Percentiles rank a stretch among this genome's conserved stretches.
These are phyloP conservation scores for Diaporthe sp. DNA, from an alignment of 2,329 filamentous ascomycete genomes.

Conservation along the genomic window DNA sequence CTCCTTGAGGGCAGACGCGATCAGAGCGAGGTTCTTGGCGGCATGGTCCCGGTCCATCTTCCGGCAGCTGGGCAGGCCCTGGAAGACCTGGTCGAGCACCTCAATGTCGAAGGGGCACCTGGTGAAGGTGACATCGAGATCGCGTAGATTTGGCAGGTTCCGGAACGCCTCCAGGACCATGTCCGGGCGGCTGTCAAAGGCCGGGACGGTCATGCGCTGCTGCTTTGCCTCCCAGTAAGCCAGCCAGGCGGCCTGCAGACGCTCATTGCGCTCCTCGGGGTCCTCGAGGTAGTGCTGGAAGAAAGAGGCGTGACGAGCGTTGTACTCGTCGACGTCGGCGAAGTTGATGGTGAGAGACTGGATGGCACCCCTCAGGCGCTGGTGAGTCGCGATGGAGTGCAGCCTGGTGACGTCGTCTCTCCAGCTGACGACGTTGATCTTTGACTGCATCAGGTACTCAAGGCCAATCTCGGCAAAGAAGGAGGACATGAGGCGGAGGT, in stretches of 20 bases:
- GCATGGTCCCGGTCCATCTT: constrained; percentile 51
- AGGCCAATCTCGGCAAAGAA: constrained; percentile 54
- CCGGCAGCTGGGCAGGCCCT: constrained; percentile 48
- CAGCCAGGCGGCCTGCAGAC: constrained; percentile 49
- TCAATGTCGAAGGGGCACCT: constrained; percentile 52
- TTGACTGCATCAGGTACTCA: constrained; percentile 52
- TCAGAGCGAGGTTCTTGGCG: constrained; percentile 51
- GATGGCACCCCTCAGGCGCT: constrained; percentile 54
- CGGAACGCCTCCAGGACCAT: constrained; percentile 52
- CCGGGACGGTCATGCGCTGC: constrained; percentile 45
- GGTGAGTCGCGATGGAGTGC: constrained; percentile 54
- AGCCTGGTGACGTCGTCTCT: constrained; percentile 57
- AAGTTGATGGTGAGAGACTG: constrained; percentile 58
- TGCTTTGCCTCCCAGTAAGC: constrained; percentile 50
- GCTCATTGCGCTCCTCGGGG: constrained; percentile 48
- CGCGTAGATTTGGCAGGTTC: constrained; percentile 50
- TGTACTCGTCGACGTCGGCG: constrained; percentile 53
- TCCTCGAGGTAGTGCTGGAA: constrained; percentile 51
- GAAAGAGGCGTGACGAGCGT: constrained; percentile 48
- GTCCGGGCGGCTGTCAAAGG: constrained; percentile 49
- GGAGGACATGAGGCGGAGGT: constrained; percentile 52
- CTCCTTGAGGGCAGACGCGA: constrained; percentile 51
- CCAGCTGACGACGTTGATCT: constrained; percentile 56
- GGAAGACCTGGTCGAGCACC: constrained; percentile 50
- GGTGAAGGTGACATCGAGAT: constrained; percentile 54